Evolutionary conservation across 1,284 basidiomycete species (phyloP).

Genomic region (Moesziomyces globuligerus): DNA sequence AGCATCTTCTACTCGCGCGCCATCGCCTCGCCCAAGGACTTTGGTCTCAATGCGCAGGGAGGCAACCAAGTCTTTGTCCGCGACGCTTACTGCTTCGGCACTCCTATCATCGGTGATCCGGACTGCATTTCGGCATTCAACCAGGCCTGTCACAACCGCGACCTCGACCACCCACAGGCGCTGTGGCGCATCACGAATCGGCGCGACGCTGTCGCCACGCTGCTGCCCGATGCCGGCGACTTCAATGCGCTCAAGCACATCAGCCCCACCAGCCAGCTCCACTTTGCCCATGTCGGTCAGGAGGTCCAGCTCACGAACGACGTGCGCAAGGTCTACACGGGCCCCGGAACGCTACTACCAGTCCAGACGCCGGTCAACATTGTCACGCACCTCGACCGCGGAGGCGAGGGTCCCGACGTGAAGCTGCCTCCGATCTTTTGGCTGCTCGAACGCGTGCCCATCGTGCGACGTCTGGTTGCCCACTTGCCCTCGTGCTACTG

Average conservation of each 20-base stretch:
- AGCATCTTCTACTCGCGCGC: constrained; percentile 40
- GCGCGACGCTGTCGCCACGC: constrained; percentile 44
- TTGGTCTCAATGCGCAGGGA: constrained; percentile 27
- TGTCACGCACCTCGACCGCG: constrained; percentile 34
- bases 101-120: constrained; percentile 47
- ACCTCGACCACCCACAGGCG: constrained; percentile 34
- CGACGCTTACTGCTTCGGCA: constrained; percentile 50
- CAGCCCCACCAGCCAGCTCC: constrained; percentile 43
- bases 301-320: constrained; percentile 39
- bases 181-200: constrained; percentile 48
- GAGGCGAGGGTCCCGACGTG: constrained; percentile 38
- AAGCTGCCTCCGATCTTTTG: constrained; percentile 17
- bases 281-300: constrained; percentile 51
- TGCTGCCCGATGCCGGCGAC: constrained; percentile 46
- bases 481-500: constrained; percentile 44
- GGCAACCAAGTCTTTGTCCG: constrained; percentile 35
- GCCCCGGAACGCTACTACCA: constrained; percentile 47
- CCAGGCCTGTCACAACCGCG: constrained; percentile 18
- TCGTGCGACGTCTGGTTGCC: constrained; percentile 26
- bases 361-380: constrained; percentile 30
- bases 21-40: constrained; percentile 38
- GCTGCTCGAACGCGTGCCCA: constrained; percentile 23
- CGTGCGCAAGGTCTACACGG: constrained; percentile 28
- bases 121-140: constrained; percentile 47
- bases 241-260: constrained; percentile 30